These are phyloP conservation scores for Selaginella tamariscina DNA, from an alignment of 75 land plant genomes.

Conservation along the genomic window DNA sequence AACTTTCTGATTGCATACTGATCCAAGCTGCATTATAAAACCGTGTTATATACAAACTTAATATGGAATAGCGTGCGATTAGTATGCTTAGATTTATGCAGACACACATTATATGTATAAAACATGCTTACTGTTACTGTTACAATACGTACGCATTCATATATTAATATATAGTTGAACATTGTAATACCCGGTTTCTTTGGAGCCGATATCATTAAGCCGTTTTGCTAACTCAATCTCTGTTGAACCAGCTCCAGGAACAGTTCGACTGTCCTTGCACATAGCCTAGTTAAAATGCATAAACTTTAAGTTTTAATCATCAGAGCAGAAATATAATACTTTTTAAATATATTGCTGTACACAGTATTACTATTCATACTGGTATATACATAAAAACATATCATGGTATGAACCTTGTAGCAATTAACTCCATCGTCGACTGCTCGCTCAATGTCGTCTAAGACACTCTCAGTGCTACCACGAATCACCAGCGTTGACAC, in stretches of 20 bases:
- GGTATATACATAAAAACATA: not conserved
- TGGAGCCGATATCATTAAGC: conserved; percentile 74
- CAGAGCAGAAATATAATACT: not conserved
- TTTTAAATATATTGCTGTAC: not conserved
- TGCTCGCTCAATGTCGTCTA: conserved; percentile 98
- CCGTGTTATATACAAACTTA: too few species aligned
- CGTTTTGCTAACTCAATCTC: conserved; percentile 92
- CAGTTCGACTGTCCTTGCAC: conserved; percentile 84
- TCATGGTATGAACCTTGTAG: conserved; percentile 45
- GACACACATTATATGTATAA: too few species aligned
- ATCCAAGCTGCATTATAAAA: conserved; percentile 52
- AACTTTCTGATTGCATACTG: conserved; percentile 97
- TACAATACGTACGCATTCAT: too few species aligned
- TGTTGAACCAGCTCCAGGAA: conserved; percentile 98
- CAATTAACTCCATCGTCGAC: conserved; percentile 98
- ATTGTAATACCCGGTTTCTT: conserved; percentile 72
- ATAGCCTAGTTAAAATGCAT: conserved; percentile 44
- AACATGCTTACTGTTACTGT: too few species aligned
- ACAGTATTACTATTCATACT: too few species aligned
- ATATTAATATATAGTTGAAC: not conserved
- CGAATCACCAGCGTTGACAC: conserved; percentile 83
- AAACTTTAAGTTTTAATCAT: not conserved
- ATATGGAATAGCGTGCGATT: too few species aligned
- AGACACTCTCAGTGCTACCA: conserved; percentile 91
- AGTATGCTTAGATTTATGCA: too few species aligned